A percentile compares a stretch with the other conserved stretches of the same genome.
phyloP scores from a whole-genome alignment of 2,329 filamentous ascomycete genomes.

The Aureobasidium mangrovei region DNA sequence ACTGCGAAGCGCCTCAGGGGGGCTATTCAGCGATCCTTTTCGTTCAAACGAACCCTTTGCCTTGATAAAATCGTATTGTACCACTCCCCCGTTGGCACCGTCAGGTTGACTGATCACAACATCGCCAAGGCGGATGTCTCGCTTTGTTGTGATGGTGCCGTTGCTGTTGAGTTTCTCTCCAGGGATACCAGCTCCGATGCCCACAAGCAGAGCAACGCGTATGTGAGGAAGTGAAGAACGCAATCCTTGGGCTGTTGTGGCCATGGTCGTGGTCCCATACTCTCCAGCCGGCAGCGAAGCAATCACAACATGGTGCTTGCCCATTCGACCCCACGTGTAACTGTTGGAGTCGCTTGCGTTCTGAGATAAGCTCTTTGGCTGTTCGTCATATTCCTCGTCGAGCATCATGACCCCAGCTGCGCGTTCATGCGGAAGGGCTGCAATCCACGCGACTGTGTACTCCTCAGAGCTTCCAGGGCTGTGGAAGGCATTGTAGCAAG shows the following conservation, averaged over 20 bases:
- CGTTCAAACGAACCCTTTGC: too few relatives aligned
- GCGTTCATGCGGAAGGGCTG: slow-evolving; percentile 13
- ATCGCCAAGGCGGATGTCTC: slow-evolving; percentile 23
- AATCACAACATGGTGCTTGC: slow-evolving; percentile 28
- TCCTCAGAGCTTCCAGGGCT: too few relatives aligned
- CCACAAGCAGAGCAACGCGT: slow-evolving; percentile 17
- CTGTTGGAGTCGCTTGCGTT: slow-evolving; percentile 18
- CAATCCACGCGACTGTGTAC: slow-evolving; percentile 20
- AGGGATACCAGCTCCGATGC: slow-evolving; percentile 19
- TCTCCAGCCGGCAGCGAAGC: slow-evolving; percentile 19
- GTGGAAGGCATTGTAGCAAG: too few relatives aligned
- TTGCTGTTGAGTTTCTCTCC: neutral
- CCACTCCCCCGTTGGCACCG: slow-evolving; percentile 19
- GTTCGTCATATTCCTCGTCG: neutral
- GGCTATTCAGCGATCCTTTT: too few relatives aligned
- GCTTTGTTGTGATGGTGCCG: neutral
- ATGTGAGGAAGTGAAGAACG: slow-evolving; percentile 16
- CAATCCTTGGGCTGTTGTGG: slow-evolving; percentile 18
- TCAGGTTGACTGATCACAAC: slow-evolving; percentile 21
- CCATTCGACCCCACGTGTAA: slow-evolving; percentile 26
- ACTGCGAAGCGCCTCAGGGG: too few relatives aligned
- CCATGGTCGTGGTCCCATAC: slow-evolving; percentile 19
- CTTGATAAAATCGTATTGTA: slow-evolving; percentile 22
- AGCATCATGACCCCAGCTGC: neutral
- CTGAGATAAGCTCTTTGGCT: neutral